Evolutionary conservation across 148 eudicot species (phyloP).

Genomic region (Nepenthes gracilis): DNA sequence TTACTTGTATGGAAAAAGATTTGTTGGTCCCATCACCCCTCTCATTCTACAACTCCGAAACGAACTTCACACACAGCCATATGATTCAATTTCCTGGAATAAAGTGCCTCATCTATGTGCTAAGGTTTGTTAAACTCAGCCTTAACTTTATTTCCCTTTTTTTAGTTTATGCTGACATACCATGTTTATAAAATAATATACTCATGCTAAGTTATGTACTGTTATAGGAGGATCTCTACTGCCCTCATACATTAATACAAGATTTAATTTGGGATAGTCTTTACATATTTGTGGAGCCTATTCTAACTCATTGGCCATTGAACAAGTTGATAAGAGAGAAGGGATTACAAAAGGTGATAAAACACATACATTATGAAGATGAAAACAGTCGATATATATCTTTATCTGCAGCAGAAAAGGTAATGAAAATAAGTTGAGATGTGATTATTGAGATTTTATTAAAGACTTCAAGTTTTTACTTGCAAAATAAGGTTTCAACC

Average conservation of each 20-base stretch:
- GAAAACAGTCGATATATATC: constrained; percentile 23
- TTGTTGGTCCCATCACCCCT: constrained; percentile 26
- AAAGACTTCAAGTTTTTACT: too few species aligned
- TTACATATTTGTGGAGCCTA: constrained; percentile 14
- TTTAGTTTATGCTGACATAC: too few species aligned
- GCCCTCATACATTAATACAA: constrained; percentile 21
- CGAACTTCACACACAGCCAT: constrained; percentile 25
- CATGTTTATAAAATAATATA: too few species aligned
- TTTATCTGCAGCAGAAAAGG: constrained; percentile 21
- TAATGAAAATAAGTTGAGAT: too few species aligned
- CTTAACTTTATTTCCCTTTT: neutral
- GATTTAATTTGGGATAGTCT: constrained; percentile 23
- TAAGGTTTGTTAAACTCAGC: constrained; percentile 3
- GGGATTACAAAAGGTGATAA: constrained; percentile 15
- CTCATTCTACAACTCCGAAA: constrained; percentile 22
- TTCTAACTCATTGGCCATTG: constrained; percentile 24
- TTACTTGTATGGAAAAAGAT: constrained; percentile 35
- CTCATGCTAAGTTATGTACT: neutral
- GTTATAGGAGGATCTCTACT: constrained; percentile 18
- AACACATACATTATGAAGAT: constrained; percentile 27
- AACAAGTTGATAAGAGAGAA: constrained; percentile 18
- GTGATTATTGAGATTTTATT: too few species aligned
- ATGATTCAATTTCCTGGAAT: constrained; percentile 21
- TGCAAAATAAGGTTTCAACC: too few species aligned
- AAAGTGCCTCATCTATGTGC: constrained; percentile 19